A percentile compares a stretch with the other conserved stretches of the same genome.
Evolutionary conservation across 768 basidiomycete genomes (phyloP).

Genomic region (Coprinopsis marcescibilis): DNA sequence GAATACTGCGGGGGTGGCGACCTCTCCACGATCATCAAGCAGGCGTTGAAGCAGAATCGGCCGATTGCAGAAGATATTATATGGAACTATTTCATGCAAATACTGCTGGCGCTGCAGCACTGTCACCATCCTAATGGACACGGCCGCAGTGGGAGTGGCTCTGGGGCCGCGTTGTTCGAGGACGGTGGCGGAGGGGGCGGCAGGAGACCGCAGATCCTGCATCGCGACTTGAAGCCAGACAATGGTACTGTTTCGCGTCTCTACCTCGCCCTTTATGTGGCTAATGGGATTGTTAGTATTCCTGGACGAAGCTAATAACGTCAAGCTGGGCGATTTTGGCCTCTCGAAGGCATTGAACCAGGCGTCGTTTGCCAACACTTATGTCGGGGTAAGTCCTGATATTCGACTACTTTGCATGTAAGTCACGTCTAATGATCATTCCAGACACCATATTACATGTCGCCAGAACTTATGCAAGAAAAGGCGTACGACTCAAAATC

Average conservation of each 20-base stretch:
- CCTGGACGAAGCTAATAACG: conserved; percentile 73
- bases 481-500: conserved; percentile 97
- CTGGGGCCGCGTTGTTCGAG: conserved; percentile 13
- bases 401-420: not conserved
- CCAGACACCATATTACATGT: conserved; percentile 99
- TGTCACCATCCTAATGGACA: conserved; percentile 81
- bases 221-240: conserved; percentile 95
- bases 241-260: conserved; percentile 60
- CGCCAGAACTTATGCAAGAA: conserved; percentile 96
- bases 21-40: conserved; percentile 82
- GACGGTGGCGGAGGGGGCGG: conserved; percentile 39
- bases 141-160: conserved; percentile 40
- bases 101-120: conserved; percentile 81
- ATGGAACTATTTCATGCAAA: conserved; percentile 95
- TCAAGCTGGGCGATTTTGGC: conserved; percentile 97
- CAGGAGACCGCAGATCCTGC: conserved; percentile 71
- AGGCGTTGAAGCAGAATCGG: conserved; percentile 58
- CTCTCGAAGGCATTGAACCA: conserved; percentile 87
- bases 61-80: conserved; percentile 88
- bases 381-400: conserved; percentile 75
- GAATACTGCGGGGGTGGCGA: conserved; percentile 99
- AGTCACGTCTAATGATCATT: not conserved
- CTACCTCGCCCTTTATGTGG: not conserved
- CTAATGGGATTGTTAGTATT: conserved; percentile 57
- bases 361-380: conserved; percentile 90